phyloP scores from a whole-genome alignment of 176 grass and related monocot species.

The Melocanna baccifera region DNA sequence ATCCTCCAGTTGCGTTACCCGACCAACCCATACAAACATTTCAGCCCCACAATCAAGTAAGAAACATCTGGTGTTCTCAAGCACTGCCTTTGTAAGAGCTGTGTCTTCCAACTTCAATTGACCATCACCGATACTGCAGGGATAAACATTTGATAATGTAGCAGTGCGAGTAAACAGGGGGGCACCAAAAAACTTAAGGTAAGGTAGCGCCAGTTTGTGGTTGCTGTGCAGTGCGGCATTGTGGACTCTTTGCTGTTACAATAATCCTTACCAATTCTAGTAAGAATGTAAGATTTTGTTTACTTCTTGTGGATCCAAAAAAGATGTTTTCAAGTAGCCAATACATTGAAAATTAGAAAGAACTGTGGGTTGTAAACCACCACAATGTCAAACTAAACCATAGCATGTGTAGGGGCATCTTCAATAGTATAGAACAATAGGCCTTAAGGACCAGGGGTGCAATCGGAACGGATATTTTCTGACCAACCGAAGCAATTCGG shows the following conservation, averaged over 20 bases:
- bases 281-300: neutral
- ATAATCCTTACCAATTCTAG: neutral
- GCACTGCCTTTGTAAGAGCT: constrained; percentile 66
- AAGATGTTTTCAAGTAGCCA: neutral
- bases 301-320: neutral
- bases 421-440: neutral
- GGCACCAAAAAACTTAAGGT: neutral
- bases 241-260: neutral
- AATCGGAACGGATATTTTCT: no score
- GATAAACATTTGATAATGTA: constrained; percentile 10
- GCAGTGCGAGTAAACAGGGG: neutral
- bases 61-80: constrained; percentile 90
- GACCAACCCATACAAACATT: constrained; percentile 92
- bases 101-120: constrained; percentile 82
- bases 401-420: neutral
- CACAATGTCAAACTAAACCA: neutral
- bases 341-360: constrained; percentile 17
- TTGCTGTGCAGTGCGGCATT: neutral
- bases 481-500: no score
- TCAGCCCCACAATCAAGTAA: constrained; percentile 89
- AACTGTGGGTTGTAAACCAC: neutral
- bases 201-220: neutral
- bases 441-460: neutral
- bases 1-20: constrained; percentile 86
- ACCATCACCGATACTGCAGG: constrained; percentile 57